These are phyloP conservation scores for Cladosporium sp. DNA, from an alignment of 2,329 filamentous ascomycete genomes.

Conservation along the genomic window DNA sequence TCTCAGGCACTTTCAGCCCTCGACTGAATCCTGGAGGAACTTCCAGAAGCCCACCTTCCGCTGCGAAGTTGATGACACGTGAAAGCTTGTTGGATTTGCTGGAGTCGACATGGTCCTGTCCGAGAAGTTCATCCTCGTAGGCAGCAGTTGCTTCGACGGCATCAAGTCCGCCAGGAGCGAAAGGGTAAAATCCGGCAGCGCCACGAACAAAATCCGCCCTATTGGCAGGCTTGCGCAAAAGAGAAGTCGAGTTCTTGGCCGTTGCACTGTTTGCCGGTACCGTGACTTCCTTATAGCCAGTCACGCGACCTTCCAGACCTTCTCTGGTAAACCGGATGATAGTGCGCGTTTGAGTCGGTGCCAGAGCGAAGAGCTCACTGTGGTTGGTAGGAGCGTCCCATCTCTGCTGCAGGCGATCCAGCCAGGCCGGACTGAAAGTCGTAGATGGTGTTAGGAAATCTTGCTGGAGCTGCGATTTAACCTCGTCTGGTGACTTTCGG, in stretches of 20 bases:
- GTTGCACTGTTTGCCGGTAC: slow-evolving; percentile 83
- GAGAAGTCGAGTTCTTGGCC: slow-evolving; percentile 90
- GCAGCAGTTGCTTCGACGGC: slow-evolving; percentile 80
- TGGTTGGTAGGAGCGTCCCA: slow-evolving; percentile 83
- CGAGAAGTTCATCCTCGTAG: slow-evolving; percentile 68
- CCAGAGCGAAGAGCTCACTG: slow-evolving; percentile 77
- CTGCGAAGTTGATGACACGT: slow-evolving; percentile 75
- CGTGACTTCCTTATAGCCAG: slow-evolving; percentile 90
- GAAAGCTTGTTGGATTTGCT: slow-evolving; percentile 55
- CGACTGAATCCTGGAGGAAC: slow-evolving; percentile 75
- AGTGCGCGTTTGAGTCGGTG: slow-evolving; percentile 89
- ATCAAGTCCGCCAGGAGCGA: slow-evolving; percentile 85
- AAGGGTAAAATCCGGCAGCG: slow-evolving; percentile 88
- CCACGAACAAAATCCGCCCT: slow-evolving; percentile 89
- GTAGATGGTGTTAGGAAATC: slow-evolving; percentile 76
- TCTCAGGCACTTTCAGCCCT: slow-evolving; percentile 68
- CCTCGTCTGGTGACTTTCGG: slow-evolving; percentile 52
- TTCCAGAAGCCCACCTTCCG: slow-evolving; percentile 72
- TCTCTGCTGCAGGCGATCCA: slow-evolving; percentile 80
- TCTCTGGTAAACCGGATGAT: slow-evolving; percentile 88
- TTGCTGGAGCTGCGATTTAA: slow-evolving; percentile 67
- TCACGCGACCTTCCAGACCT: slow-evolving; percentile 86
- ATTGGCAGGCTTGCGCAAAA: slow-evolving; percentile 78
- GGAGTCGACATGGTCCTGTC: slow-evolving; percentile 16
- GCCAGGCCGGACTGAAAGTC: slow-evolving; percentile 76